Evolutionary conservation across 768 basidiomycete genomes (phyloP).

Genomic region (Ramaria sp.): DNA sequence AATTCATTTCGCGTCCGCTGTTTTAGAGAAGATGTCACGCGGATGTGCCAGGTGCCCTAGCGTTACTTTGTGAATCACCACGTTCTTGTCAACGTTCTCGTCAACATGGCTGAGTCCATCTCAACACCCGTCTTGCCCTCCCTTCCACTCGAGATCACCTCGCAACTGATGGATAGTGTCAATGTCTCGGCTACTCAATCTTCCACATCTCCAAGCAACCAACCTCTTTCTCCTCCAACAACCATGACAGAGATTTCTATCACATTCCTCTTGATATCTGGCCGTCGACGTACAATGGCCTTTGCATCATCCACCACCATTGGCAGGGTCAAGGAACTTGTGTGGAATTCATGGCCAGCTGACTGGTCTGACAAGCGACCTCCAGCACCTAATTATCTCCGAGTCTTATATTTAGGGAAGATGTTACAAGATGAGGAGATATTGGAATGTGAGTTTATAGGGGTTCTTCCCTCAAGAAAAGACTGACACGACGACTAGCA

Average conservation of each 20-base stretch:
- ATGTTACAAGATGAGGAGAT: slow-evolving; percentile 82
- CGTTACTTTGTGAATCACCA: background rate
- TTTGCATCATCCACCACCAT: slow-evolving; percentile 70
- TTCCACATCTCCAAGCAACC: background rate
- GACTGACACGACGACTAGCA: background rate
- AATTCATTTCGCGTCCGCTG: background rate
- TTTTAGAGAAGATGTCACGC: background rate
- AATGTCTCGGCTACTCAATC: slow-evolving; percentile 1
- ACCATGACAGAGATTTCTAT: slow-evolving; percentile 46
- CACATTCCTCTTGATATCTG: slow-evolving; percentile 65
- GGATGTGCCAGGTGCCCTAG: background rate
- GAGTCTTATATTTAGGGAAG: slow-evolving; percentile 66
- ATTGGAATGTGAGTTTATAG: slow-evolving; percentile 39
- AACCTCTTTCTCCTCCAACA: background rate
- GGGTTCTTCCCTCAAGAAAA: no score
- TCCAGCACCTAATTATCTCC: slow-evolving; percentile 64
- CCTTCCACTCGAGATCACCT: background rate
- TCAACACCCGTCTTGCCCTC: background rate
- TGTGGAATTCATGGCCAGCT: slow-evolving; percentile 74
- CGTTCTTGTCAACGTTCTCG: background rate
- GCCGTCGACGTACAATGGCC: slow-evolving; percentile 53
- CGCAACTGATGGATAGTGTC: background rate
- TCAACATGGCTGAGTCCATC: background rate
- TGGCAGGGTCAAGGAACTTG: slow-evolving; percentile 71
- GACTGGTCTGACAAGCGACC: slow-evolving; percentile 77